phyloP scores from a whole-genome alignment of 2,329 filamentous ascomycete species.

The Fonsecaea pedrosoi region DNA sequence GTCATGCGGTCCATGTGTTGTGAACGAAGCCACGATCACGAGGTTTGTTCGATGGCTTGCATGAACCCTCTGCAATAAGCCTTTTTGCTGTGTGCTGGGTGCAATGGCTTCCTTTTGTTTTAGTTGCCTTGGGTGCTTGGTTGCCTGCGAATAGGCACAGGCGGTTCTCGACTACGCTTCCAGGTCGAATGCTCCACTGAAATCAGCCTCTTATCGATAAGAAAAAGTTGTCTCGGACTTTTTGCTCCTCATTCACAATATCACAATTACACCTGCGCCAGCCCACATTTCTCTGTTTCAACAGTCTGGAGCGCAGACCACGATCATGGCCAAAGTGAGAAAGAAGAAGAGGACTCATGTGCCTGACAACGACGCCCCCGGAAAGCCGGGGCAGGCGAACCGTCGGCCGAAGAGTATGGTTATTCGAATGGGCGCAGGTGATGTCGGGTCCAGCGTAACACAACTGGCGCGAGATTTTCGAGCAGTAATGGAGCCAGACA shows the following conservation, averaged over 20 bases:
- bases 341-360: constrained; percentile 89
- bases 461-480: constrained; percentile 92
- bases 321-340: constrained; percentile 75
- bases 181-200: background rate
- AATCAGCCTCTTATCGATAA: constrained; percentile 19
- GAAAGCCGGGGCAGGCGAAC: constrained; percentile 65
- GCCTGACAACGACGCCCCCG: constrained; percentile 68
- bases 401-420: constrained; percentile 95
- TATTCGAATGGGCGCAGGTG: constrained; percentile 91
- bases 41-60: too few relatives aligned
- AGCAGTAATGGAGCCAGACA: constrained; percentile 93
- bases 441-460: constrained; percentile 88
- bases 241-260: background rate
- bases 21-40: too few relatives aligned
- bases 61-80: too few relatives aligned
- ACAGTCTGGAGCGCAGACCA: background rate
- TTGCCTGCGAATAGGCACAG: too few relatives aligned
- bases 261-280: background rate
- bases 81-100: too few relatives aligned
- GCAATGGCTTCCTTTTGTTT: too few relatives aligned
- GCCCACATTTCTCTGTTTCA: background rate
- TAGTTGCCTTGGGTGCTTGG: too few relatives aligned
- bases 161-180: background rate
- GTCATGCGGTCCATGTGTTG: too few relatives aligned
- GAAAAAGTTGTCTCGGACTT: constrained; percentile 20